Evolutionary conservation across 2,329 filamentous ascomycete genomes (phyloP).

Genomic region (Penicillium sp.): DNA sequence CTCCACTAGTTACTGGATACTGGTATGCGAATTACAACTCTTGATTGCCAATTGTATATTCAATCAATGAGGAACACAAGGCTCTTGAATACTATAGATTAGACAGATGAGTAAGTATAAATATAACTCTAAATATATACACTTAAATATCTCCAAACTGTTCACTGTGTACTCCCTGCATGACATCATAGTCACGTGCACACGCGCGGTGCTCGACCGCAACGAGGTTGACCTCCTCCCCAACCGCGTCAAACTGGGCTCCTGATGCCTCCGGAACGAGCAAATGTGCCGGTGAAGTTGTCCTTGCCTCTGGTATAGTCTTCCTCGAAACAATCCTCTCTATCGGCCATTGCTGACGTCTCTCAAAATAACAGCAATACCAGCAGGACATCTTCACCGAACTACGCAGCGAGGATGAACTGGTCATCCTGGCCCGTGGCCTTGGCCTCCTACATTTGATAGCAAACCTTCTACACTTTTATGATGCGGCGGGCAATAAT

Average conservation of each 20-base stretch:
- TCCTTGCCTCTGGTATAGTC: constrained; percentile 61
- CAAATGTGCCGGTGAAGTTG: constrained; percentile 61
- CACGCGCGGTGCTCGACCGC: neutral
- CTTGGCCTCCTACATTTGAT: constrained; percentile 89
- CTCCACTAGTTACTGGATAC: too few relatives aligned
- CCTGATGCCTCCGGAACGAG: constrained; percentile 48
- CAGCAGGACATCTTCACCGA: constrained; percentile 95
- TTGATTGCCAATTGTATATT: too few relatives aligned
- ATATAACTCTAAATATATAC: too few relatives aligned
- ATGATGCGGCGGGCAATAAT: constrained; percentile 94
- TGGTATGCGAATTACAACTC: too few relatives aligned
- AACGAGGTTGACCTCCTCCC: neutral
- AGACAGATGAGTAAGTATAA: too few relatives aligned
- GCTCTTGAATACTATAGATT: too few relatives aligned
- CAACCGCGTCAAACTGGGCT: constrained; percentile 30
- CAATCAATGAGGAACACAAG: too few relatives aligned
- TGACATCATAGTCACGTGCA: constrained; percentile 25
- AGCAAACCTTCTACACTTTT: constrained; percentile 95
- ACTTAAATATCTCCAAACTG: too few relatives aligned
- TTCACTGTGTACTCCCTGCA: neutral
- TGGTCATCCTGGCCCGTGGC: constrained; percentile 88
- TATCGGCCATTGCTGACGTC: constrained; percentile 16
- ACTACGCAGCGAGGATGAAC: constrained; percentile 86
- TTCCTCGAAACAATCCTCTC: neutral
- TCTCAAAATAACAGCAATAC: constrained; percentile 63